phyloP scores from a whole-genome alignment of 2,329 filamentous ascomycete genomes.

The Reticulascus tulasneorum region DNA sequence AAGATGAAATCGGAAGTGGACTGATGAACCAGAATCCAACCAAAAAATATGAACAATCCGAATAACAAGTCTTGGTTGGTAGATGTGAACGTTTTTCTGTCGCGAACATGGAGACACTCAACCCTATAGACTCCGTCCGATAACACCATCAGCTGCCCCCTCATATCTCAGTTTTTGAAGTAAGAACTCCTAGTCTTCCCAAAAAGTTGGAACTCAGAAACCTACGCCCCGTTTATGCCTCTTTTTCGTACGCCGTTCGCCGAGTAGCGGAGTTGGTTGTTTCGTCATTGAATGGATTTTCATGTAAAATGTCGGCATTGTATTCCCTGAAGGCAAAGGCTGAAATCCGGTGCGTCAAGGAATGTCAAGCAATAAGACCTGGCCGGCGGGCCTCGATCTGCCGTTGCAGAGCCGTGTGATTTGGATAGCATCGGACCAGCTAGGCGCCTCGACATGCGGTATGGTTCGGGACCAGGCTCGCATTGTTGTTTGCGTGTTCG shows the following conservation, averaged over 20 bases:
- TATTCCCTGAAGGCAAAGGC: constrained; percentile 15
- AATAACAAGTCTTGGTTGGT: constrained; percentile 6
- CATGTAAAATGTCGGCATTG: constrained; percentile 13
- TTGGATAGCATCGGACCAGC: constrained; percentile 10
- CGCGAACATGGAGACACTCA: constrained; percentile 6
- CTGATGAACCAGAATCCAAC: constrained; percentile 10
- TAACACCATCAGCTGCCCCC: constrained; percentile 14
- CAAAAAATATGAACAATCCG: constrained; percentile 9
- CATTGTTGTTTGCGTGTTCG: too few relatives aligned
- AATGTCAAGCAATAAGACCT: constrained; percentile 14
- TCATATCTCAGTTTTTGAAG: constrained; percentile 15
- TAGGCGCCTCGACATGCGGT: constrained; percentile 3
- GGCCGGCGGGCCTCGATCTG: constrained; percentile 11
- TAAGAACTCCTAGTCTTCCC: constrained; percentile 14
- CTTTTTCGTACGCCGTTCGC: constrained; percentile 17
- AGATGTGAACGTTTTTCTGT: constrained; percentile 13
- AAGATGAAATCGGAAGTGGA: too few relatives aligned
- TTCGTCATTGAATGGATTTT: constrained; percentile 11
- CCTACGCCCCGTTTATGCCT: constrained; percentile 14
- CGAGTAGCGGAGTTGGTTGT: constrained; percentile 12
- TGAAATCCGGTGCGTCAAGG: constrained; percentile 14
- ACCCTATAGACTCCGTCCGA: constrained; percentile 9
- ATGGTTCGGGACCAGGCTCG: too few relatives aligned
- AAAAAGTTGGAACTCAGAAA: constrained; percentile 13
- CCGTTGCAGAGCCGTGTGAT: constrained; percentile 11